Conservation (phyloP, 306 rosid species). For the Malus fusca region DNA sequence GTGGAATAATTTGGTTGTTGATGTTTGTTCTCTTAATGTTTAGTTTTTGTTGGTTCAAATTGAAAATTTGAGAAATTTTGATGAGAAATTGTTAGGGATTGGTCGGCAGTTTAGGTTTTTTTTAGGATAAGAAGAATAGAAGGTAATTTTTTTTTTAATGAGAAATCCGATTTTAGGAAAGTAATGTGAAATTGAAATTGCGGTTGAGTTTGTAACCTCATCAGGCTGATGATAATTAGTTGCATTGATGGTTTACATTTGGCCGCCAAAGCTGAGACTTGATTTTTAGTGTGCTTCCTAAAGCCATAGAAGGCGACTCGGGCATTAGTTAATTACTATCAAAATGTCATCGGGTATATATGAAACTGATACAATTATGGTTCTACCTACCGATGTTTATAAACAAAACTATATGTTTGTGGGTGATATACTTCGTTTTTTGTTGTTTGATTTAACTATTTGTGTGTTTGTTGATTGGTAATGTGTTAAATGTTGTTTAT, state of each 20-base stretch:
- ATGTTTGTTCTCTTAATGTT: neutral
- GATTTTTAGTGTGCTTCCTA: neutral
- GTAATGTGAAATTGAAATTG: neutral
- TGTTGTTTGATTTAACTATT: neutral
- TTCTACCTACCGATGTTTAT: neutral
- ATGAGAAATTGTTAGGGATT: neutral
- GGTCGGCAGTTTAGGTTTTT: neutral
- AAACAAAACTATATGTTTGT: neutral
- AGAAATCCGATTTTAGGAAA: neutral
- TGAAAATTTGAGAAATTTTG: neutral
- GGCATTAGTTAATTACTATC: neutral
- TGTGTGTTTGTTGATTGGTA: neutral
- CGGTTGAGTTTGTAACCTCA: neutral
- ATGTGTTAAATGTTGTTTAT: neutral
- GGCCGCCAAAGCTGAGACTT: neutral
- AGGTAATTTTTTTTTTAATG: neutral
- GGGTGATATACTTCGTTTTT: neutral
- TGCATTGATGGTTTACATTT: neutral
- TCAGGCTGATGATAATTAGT: neutral
- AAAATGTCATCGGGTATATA: neutral
- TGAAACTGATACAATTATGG: neutral
- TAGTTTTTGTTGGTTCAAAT: neutral
- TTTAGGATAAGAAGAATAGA: neutral
- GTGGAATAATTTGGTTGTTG: neutral
- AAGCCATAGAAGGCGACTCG: too few relatives aligned